Conservation (phyloP, 2,329 filamentous ascomycete species). For the Diaporthe destruens region DNA sequence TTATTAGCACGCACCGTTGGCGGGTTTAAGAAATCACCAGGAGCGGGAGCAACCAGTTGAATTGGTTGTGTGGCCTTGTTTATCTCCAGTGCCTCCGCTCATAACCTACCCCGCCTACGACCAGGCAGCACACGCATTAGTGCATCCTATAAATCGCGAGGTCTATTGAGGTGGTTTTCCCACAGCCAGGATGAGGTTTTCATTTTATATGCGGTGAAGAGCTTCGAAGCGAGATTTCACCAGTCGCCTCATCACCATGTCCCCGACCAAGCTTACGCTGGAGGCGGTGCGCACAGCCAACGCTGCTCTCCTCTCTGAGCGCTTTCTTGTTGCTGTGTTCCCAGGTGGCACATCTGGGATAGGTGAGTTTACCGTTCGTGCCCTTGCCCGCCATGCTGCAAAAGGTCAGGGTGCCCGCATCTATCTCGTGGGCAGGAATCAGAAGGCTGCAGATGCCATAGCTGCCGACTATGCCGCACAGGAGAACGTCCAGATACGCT, state of each 20-base stretch:
- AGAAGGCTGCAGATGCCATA: not conserved
- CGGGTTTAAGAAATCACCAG: not conserved
- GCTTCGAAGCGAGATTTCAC: not conserved
- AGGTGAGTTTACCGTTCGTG: not conserved
- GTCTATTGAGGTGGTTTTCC: not conserved
- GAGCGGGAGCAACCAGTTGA: not conserved
- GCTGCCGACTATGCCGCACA: not conserved
- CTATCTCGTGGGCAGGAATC: not conserved
- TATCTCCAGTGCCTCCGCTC: not conserved
- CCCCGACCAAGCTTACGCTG: not conserved
- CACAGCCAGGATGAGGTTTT: not conserved
- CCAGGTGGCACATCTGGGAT: not conserved
- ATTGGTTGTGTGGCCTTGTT: not conserved
- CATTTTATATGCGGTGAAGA: too few relatives aligned
- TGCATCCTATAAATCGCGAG: not conserved
- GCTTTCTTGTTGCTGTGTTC: not conserved
- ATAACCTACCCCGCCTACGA: not conserved
- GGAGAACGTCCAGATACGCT: not conserved
- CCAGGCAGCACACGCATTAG: not conserved
- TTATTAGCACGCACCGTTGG: too few relatives aligned
- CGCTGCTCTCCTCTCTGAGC: not conserved
- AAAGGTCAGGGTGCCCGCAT: not conserved
- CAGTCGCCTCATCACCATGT: not conserved
- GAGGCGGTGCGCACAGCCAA: constrained; percentile 2
- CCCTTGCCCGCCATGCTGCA: constrained; percentile 1